Conservation (phyloP, 345 rosid genomes). For the Melaleuca alternifolia region DNA sequence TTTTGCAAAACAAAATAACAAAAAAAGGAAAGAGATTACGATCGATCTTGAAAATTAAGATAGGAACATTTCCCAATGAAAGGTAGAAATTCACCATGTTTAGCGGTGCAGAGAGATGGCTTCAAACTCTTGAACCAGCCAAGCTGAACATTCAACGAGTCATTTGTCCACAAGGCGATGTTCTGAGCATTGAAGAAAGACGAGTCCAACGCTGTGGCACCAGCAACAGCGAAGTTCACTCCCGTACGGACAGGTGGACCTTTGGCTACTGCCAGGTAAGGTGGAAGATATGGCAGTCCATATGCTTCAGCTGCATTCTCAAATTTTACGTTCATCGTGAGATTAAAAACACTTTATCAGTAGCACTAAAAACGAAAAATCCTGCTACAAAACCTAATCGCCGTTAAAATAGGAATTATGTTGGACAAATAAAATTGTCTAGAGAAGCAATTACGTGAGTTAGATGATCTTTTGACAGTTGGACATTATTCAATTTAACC, state of each 20-base stretch:
- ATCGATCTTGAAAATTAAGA: no score
- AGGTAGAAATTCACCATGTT: conserved; percentile 18
- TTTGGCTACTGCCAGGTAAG: not conserved
- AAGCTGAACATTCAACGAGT: conserved; percentile 33
- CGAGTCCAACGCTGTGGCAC: conserved; percentile 43
- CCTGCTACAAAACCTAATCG: not conserved
- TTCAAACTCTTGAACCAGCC: conserved; percentile 47
- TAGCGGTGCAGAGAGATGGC: conserved; percentile 29
- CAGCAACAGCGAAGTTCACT: conserved; percentile 54
- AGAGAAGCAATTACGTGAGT: no score
- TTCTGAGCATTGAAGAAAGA: conserved; percentile 17
- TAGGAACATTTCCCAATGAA: not conserved
- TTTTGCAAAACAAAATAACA: no score
- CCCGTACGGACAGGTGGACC: conserved; percentile 3
- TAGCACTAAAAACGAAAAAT: not conserved
- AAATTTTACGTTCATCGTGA: conserved; percentile 8
- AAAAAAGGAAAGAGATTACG: no score
- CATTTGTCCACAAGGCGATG: conserved; percentile 28
- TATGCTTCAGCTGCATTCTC: not conserved
- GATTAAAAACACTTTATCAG: conserved; percentile 36
- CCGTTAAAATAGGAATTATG: no score
- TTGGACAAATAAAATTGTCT: no score
- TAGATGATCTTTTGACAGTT: no score
- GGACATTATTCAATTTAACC: no score
- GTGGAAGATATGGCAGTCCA: not conserved